Base-by-base conservation (phyloP, 768 basidiomycete species). In the Goffeauzyma gilvescens region DNA sequence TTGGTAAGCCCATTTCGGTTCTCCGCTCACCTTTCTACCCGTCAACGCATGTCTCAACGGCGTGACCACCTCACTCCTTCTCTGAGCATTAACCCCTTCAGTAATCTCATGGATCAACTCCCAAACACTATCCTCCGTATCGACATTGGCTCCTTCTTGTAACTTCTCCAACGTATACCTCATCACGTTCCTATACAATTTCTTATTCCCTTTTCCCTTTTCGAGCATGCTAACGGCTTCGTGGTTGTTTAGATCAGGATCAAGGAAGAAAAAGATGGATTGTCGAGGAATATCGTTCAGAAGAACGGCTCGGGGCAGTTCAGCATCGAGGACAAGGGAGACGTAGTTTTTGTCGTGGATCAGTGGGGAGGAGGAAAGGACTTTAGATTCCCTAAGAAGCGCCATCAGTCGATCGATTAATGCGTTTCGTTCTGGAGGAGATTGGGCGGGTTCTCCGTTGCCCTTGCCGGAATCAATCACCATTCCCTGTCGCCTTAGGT, bases 191-290 rank as follows among this genome's bases (percentile, higher is more conserved):
- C 23, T 7, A 22, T 32, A 32, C 6, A 32, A n/a, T 13, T 18
- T 25, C 22, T 25, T 42, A 5, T 32, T 32, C 9, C 31, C 3
- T 17, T 17, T 12, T 25, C 37, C 30, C 21, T 22, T 23, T 22
- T 64, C 62, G 20, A 69, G 50, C 72, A 85, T 75, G 10, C 55
- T 61, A 38, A 62, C 55, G 0, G 81, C 76, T 42, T 77, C 74
- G 0, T 71, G 59, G 1, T 72, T 68, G 1, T 63, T 38, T 42
- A 75, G 70, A 39, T 79, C 67, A 0, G 83, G 83, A 3, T 75
- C 72, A 14, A 72, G 60, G 59, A 93, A 95, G 63, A 90, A 75
- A 60, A 78, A 90, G 0, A 79, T 74, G 0, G 75, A 78, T 18
- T 76, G 67, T 1, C 57, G 52, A 0, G 79, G 72, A 27, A 93